Base-by-base conservation (phyloP, 345 rosid genomes). In the Aurinia saxatilis region DNA sequence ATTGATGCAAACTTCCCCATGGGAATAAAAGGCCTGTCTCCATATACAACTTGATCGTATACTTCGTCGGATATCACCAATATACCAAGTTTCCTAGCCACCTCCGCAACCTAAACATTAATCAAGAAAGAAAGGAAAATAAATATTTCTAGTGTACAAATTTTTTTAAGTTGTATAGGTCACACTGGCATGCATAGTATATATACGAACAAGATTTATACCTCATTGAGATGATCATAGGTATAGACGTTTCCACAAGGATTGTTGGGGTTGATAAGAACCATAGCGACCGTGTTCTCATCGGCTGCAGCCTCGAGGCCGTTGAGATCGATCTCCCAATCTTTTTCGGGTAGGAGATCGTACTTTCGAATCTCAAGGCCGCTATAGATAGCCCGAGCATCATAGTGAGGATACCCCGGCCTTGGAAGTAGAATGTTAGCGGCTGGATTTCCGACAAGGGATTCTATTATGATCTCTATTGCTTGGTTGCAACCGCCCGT, bases 321-420 rank as follows among this genome's bases (percentile, higher is more conserved):
- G 0, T 70, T 71, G 1, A 85, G 76, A 62, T 81, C 82, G 18
- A 81, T 73, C 39, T 81, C 88, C 81, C 82, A 82, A 7, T 81
- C 73, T 8, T n/a, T 73, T 10, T 75, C 73, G 0, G 82, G 82
- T n/a, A 82, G 66, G 65, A 79, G 84, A 61, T 85, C 77, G 10
- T 75, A 79, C 10, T 68, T 51, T 14, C 83, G 81, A 38, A 71
- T 44, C 70, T 83, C 77, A 0, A 81, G 57, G 17, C 54, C 7
- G 41, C 56, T 50, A 4, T 25, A 56, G 10, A 29, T 35, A 1
- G 78, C 72, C 2, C 60, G 30, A 21, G 76, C 75, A 60, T 78
- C 75, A 5, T 79, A 83, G 23, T 44, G 71, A 10, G 86, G 79
- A 38, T 27, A 83, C 0, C 57, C 60, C 5, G 73, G 73, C 5